Conservation (phyloP, 768 basidiomycete species). For the Pleurotus eryngii region DNA sequence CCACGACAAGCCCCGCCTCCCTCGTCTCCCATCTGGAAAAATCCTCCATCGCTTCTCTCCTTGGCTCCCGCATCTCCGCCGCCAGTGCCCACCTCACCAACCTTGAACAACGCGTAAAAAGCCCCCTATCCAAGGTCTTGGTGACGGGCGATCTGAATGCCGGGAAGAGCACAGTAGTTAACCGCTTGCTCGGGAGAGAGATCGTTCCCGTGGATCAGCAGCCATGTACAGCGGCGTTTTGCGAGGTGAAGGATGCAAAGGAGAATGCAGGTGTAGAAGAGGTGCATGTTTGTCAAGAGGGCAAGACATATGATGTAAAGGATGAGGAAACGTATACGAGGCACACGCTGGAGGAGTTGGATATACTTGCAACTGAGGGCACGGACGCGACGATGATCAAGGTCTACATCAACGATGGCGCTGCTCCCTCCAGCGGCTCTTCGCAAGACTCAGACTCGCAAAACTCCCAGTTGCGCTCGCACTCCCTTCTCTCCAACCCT, state of each 20-base stretch:
- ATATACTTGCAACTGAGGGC: constrained; percentile 73
- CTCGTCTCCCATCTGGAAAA: constrained; percentile 93
- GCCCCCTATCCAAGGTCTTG: constrained; percentile 92
- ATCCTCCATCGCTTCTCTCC: constrained; percentile 84
- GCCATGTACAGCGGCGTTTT: constrained; percentile 95
- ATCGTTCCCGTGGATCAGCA: constrained; percentile 98
- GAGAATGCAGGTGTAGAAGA: constrained; percentile 82
- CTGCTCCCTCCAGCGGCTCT: constrained; percentile 54
- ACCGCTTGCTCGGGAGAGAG: constrained; percentile 84
- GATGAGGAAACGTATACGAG: constrained; percentile 79
- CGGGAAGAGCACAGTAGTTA: constrained; percentile 98
- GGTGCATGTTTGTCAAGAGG: constrained; percentile 77
- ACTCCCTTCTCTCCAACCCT: constrained; percentile 81
- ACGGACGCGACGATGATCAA: constrained; percentile 70
- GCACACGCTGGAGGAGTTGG: constrained; percentile 64
- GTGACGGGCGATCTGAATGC: constrained; percentile 98
- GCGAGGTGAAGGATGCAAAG: constrained; percentile 89
- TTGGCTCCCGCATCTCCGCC: constrained; percentile 78
- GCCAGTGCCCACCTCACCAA: constrained; percentile 79
- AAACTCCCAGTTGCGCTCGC: constrained; percentile 32
- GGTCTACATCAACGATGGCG: constrained; percentile 83
- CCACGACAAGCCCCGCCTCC: constrained; percentile 44
- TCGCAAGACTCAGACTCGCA: too few species aligned
- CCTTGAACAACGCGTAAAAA: constrained; percentile 82
- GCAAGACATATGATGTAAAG: constrained; percentile 58